Evolutionary conservation across 2,329 filamentous ascomycete species (phyloP), one percentile per base, ranked within the genome.

Genomic region (Penicillium sp.): DNA sequence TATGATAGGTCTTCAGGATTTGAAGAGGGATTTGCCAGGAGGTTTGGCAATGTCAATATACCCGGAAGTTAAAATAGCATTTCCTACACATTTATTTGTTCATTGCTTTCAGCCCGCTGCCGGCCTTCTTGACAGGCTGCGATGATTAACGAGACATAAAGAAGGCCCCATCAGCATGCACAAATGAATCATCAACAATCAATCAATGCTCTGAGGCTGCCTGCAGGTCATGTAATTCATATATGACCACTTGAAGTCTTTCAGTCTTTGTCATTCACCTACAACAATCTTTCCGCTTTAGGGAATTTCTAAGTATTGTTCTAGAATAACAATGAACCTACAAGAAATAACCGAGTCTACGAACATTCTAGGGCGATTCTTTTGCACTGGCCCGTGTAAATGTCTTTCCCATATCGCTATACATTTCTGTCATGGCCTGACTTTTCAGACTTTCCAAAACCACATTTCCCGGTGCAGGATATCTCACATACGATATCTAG

Each of bases 281-380:
- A 42, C 42, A 45, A 55, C 52, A 61, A 64, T 62, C 44, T 52
- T 56, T 50, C 56, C 51, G 49, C 43, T 50, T 59, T 47, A 22
- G 46, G 54, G 18, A 44, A 38, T 24, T 13, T 35, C 32, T 48
- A 49, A 47, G 28, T 47, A 57, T 57, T 57, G 54, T 56, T 53
- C 49, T 50, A 27, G 14, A 2, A 4, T 26, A 13, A 39, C 42
- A 49, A 45, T 40, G 37, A 22, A 27, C 18, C 22, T 22, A 16
- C 14, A 23, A 10, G 8, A 10, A 11, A 34, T 3, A 9, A 18
- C 14, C 14, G 31, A 18, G 5, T 11, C 11, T 34, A 16, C 1
- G 14, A 18, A 34, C 4, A 3, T 16, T 11, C 31, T 11, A 34
- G 14, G 16, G 16, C 7, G 3, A 18, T 20, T 8, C 31, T 10